Evolutionary conservation across 768 basidiomycete genomes (phyloP).

Genomic region (Daedaleopsis sinensis): DNA sequence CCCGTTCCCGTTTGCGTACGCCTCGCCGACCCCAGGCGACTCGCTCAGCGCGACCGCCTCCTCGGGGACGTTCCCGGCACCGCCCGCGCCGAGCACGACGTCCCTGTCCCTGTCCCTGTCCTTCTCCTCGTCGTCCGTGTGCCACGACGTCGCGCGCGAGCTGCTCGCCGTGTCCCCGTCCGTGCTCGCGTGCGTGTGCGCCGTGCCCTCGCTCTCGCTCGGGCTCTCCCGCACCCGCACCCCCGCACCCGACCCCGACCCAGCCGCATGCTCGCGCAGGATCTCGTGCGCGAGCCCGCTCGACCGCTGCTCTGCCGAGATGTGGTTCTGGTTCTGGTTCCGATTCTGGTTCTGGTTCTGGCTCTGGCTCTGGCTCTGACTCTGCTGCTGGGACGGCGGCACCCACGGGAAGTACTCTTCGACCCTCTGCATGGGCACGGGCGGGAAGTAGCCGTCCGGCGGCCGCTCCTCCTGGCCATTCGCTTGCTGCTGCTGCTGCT

Average conservation of each 20-base stretch:
- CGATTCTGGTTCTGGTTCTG: neutral
- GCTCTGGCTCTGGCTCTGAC: neutral
- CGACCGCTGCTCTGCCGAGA: slow-evolving; percentile 6
- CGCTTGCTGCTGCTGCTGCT: neutral
- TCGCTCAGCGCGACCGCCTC: slow-evolving; percentile 1
- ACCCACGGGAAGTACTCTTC: slow-evolving; percentile 47
- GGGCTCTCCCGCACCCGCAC: slow-evolving; percentile 11
- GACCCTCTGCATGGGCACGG: slow-evolving; percentile 24
- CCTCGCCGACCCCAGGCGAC: neutral
- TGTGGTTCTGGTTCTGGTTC: neutral
- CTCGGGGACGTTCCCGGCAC: slow-evolving; percentile 2
- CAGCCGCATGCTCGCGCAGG: slow-evolving; percentile 10
- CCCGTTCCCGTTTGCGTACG: slow-evolving; percentile 3
- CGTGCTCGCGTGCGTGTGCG: neutral
- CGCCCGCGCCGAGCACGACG: neutral
- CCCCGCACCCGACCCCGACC: slow-evolving; percentile 1
- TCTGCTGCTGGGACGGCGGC: slow-evolving; percentile 12
- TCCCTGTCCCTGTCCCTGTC: neutral
- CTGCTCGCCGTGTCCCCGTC: slow-evolving; percentile 4
- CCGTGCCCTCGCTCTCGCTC: slow-evolving; percentile 12
- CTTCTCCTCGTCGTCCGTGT: slow-evolving; percentile 14
- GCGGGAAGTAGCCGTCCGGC: slow-evolving; percentile 47
- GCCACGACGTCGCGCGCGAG: slow-evolving; percentile 32
- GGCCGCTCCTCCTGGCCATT: slow-evolving; percentile 15
- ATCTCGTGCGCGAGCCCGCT: slow-evolving; percentile 36